Evolutionary conservation across 2,329 filamentous ascomycete species (phyloP), one percentile per base, ranked within the genome.

Genomic region (Cladosporium sphaerospermum): DNA sequence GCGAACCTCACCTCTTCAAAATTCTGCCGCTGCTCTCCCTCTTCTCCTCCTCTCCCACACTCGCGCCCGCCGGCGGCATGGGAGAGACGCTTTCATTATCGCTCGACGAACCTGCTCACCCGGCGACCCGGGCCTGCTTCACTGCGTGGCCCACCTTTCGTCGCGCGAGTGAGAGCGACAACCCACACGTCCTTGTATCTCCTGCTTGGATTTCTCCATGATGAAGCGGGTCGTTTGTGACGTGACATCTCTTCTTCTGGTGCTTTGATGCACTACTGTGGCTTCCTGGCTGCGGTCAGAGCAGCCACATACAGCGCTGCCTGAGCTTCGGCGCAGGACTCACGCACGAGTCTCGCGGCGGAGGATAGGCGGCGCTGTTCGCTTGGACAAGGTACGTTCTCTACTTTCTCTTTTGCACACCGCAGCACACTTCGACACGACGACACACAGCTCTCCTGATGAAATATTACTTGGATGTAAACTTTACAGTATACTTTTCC

Each of bases 191-290:
- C 73, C 73, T 73, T 67, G 74, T 77, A 77, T 77, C 74, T 77
- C 71, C 74, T 71, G 73, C 74, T 74, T 69, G 67, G 67, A 73
- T 75, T 71, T 68, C 67, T 60, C 61, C 63, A 51, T 71, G 75
- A 75, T 67, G 68, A 71, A 54, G 73, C 70, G 73, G 74, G 70
- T 77, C 74, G 74, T 71, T 70, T 71, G 73, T 69, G 71, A 72
- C 72, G 73, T 69, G 64, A 76, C 71, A 76, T 61, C 47, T 39
- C 9, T 16, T 39, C 40, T 42, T 31, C 44, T 36, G 10, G 36
- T 37, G 36, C 32, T 14, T 11, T 14, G 11, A 3, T 39, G 34
- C 34, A 44, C 16, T 42, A 13, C 40, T 10, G 14, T 16, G 19
- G 11, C 11, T 10, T 3, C 18, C 31, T 44, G 28, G 11, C 41